Conservation (phyloP, 306 rosid species). For the Cicer yamashitae region DNA sequence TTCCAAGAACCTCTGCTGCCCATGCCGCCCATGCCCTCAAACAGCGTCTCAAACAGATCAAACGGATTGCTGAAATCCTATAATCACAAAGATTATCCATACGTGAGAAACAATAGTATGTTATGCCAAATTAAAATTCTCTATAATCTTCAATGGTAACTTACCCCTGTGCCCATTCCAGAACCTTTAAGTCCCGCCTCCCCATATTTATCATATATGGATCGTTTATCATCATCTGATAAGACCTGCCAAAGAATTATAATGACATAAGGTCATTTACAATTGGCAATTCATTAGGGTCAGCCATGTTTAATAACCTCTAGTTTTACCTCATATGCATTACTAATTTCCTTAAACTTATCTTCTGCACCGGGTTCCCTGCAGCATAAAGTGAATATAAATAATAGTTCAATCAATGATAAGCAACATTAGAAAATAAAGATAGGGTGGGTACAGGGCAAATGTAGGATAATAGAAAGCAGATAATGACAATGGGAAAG, state of each 20-base stretch:
- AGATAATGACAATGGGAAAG: conserved; percentile 8
- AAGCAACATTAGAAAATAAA: conserved; percentile 13
- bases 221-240: conserved; percentile 92
- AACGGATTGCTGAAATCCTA: conserved; percentile 61
- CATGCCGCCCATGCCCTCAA: conserved; percentile 57
- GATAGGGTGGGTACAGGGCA: conserved; percentile 17
- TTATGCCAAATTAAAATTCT: conserved; percentile 16
- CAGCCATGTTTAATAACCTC: conserved; percentile 36
- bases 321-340: conserved; percentile 87
- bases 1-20: conserved; percentile 55
- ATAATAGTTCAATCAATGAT: conserved; percentile 23
- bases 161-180: conserved; percentile 87
- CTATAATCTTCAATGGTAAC: conserved; percentile 47
- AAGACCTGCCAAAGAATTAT: conserved; percentile 69
- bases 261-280: conserved; percentile 34
- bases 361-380: conserved; percentile 89
- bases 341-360: conserved; percentile 92
- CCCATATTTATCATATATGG: conserved; percentile 88
- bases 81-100: conserved; percentile 30
- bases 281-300: conserved; percentile 9
- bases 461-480: conserved; percentile 20
- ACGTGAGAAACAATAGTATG: conserved; percentile 32
- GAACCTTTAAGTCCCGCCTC: conserved; percentile 98
- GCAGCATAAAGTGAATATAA: conserved; percentile 47
- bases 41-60: conserved; percentile 58